Evolutionary conservation across 2,329 filamentous ascomycete genomes (phyloP), one percentile per base, ranked within the genome.

Genomic region (Sporothrix brunneoviolacea): DNA sequence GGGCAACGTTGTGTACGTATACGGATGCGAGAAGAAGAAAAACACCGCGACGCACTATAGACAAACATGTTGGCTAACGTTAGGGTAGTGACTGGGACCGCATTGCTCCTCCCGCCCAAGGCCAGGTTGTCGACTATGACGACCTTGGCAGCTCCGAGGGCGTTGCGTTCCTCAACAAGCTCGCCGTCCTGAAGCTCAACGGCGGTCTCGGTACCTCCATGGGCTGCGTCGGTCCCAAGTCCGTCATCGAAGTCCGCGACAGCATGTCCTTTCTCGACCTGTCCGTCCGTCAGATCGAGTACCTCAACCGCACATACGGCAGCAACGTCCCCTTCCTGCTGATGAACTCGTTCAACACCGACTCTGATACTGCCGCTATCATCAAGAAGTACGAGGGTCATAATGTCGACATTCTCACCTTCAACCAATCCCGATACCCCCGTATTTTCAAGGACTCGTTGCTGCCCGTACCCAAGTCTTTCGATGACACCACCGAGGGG

Each of bases 351-450:
- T 98, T 98, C 87, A 98, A 98, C 82, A 98, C 93, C 68, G 91
- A 98, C 70, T 83, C 91, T 64, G 93, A 98, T 68, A 98, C 93
- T 46, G 90, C 91, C 57, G 90, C 89, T 72, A 98, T 98, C 74
- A 98, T 98, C 79, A 98, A 98, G 84, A 98, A 98, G 79, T 98
- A 97, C 75, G 91, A 98, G 77, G 93, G 93, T 58, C 93, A 98
- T 82, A 96, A 96, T 70, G 94, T 98, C 65, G 93, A 98, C 68
- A 97, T 98, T 70, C 79, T 97, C 69, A 97, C 93, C 68, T 98
- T 98, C 84, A 98, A 98, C 80, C 93, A 98, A 76, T 98, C 93
- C 58, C 83, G 91, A 64, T 98, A 97, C 78, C 93, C 93, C 61
- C 88, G 93, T 79, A 88, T 98, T 67, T 83, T 91, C 74, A 97